Evolutionary conservation across 1,284 basidiomycete genomes (phyloP).

Genomic region (Bjerkandera adusta): DNA sequence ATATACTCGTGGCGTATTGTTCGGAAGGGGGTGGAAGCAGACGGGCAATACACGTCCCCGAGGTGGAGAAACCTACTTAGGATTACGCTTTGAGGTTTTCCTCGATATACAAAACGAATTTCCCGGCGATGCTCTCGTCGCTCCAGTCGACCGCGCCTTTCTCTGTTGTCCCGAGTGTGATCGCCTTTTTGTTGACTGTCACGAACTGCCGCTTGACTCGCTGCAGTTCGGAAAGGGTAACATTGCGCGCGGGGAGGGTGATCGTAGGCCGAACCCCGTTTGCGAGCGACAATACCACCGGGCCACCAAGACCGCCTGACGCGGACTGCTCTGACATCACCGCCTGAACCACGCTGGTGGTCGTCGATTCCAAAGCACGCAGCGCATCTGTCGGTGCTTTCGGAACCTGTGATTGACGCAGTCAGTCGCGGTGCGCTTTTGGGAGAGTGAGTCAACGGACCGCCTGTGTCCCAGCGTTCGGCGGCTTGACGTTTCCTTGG

Average conservation of each 20-base stretch:
- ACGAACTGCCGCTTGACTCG: slow-evolving; percentile 88
- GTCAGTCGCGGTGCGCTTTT: slow-evolving; percentile 7
- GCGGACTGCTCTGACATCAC: slow-evolving; percentile 60
- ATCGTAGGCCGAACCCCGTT: slow-evolving; percentile 39
- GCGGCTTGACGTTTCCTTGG: slow-evolving; percentile 78
- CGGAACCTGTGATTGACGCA: slow-evolving; percentile 55
- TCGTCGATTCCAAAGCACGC: slow-evolving; percentile 73
- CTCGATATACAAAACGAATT: slow-evolving; percentile 81
- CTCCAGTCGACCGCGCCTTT: slow-evolving; percentile 76
- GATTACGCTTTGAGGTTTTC: slow-evolving; percentile 56
- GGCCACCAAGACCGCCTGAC: slow-evolving; percentile 47
- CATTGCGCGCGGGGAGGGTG: slow-evolving; percentile 60
- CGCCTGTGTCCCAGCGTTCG: slow-evolving; percentile 82
- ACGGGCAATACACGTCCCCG: background rate
- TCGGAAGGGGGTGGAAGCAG: background rate
- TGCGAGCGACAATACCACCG: slow-evolving; percentile 50
- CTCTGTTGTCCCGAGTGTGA: slow-evolving; percentile 80
- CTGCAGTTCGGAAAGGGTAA: slow-evolving; percentile 85
- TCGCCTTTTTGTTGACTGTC: slow-evolving; percentile 82
- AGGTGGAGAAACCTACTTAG: slow-evolving; percentile 1
- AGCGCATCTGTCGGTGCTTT: slow-evolving; percentile 84
- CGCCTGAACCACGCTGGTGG: slow-evolving; percentile 62
- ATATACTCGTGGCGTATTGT: background rate
- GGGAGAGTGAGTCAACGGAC: slow-evolving; percentile 45
- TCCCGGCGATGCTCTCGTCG: slow-evolving; percentile 67